Evolutionary conservation across 768 basidiomycete genomes (phyloP), one percentile per base, ranked within the genome.

Genomic region (Russula griseocarnosa): DNA sequence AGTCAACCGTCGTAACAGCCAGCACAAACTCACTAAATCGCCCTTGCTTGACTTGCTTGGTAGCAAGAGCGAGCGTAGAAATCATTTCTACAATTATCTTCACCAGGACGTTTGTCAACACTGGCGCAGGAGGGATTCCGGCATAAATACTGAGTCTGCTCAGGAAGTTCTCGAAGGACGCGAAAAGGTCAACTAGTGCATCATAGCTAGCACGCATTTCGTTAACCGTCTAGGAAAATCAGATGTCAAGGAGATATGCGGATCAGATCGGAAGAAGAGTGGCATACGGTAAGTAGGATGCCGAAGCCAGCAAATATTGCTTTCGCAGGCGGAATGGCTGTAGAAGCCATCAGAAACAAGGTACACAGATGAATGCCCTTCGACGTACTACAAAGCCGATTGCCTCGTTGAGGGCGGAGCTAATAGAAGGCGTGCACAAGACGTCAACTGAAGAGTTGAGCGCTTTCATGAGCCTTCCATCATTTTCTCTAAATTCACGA

Each of bases 61-160:
- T 62, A 4, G 61, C 61, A 0, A 62, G 38, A 7, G 61, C 47
- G 13, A 62, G 36, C 0, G 46, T 56, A 1, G 55, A 40, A n/a
- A 62, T 36, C 8, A 62, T n/a, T 32, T 62, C 55, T 7, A 44
- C 55, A 5, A 62, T 30, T 16, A 62, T 51, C 30, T 51, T 44
- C 6, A 34, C 28, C 5, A 57, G 2, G 1, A 57, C 32, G 11
- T 51, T 28, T 14, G 30, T 42, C 49, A 63, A 36, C 10, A 18
- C 50, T 8, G 49, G 1, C 5, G 40, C 24, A 32, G 26, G 30
- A 13, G 55, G 50, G n/a, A 56, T 6, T 22, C 22, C 40, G 4
- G 38, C 44, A 46, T 58, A 58, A 18, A 63, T 46, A 7, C 42
- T 10, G 4, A 62, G 46, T 5, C 61, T 47, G 9, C 26, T 42